These are phyloP conservation scores for Leccinum boreale DNA, from an alignment of 768 basidiomycete genomes.

Conservation along the genomic window DNA sequence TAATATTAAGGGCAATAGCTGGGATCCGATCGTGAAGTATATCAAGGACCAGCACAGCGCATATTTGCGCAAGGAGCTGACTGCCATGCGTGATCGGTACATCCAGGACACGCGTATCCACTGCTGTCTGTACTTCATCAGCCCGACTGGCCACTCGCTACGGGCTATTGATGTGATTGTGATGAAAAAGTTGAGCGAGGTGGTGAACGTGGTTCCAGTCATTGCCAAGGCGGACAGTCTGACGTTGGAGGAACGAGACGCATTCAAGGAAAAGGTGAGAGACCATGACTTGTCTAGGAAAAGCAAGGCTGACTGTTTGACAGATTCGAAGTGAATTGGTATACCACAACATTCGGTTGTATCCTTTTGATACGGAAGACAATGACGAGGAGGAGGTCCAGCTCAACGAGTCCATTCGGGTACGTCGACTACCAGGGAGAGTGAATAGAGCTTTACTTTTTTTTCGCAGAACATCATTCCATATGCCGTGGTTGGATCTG, in stretches of 20 bases:
- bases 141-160: conserved; percentile 95
- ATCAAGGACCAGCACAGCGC: conserved; percentile 99
- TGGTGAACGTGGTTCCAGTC: conserved; percentile 99
- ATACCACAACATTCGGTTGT: conserved; percentile 89
- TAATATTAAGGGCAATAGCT: conserved; percentile 47
- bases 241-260: conserved; percentile 87
- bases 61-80: conserved; percentile 97
- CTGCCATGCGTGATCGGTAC: conserved; percentile 97
- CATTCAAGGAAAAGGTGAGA: conserved; percentile 87
- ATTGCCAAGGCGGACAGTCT: conserved; percentile 97
- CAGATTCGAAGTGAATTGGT: conserved; percentile 92
- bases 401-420: conserved; percentile 87
- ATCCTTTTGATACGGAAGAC: conserved; percentile 97
- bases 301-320: conserved; percentile 9
- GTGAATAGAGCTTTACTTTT: background rate
- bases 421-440: conserved; percentile 36
- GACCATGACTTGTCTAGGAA: background rate
- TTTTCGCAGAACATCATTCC: conserved; percentile 79
- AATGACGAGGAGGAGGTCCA: conserved; percentile 89
- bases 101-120: conserved; percentile 99
- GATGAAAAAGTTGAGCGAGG: conserved; percentile 98
- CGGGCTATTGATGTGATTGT: conserved; percentile 97
- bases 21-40: conserved; percentile 99
- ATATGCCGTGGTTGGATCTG: conserved; percentile 97
- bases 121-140: conserved; percentile 98